Evolutionary conservation across 768 basidiomycete species (phyloP), one percentile per base, ranked within the genome.

Genomic region (Clitopilus passeckerianus): DNA sequence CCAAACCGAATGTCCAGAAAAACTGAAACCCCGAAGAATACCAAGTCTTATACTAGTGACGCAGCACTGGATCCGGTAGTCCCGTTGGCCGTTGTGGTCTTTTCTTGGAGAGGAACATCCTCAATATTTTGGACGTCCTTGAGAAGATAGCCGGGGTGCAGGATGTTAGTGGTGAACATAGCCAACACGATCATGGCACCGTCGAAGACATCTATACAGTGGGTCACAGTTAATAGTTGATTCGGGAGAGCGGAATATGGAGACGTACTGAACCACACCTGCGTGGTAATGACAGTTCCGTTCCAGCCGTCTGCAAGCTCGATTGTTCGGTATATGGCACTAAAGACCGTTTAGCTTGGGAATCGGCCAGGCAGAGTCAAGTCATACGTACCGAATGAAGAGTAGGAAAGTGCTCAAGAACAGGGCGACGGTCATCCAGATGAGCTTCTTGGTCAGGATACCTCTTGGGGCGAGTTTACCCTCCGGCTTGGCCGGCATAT

Each of bases 251-350:
- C 4, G 12, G 46, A 50, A 14, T 50, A 27, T 35, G 12, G 8
- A 53, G 6, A 66, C 69, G 34, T 52, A 66, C 78, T 76, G 71
- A 83, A 82, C 60, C 75, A 77, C 5, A 78, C 57, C 63, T 86
- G 68, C 0, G 79, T 82, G 1, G 67, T 65, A 56, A 84, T 83
- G 57, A 86, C 73, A 15, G 71, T 67, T 8, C 84, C 83, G 23
- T 64, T 67, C 82, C 82, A 85, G 0, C 83, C 81, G 58, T 79
- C 77, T 7, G 72, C 62, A 0, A 85, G 73, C 67, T 84, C 82
- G 59, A 81, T 73, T 2, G 76, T 79, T 57, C 83, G 79, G 64
- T 85, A 85, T 1, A 85, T 66, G 20, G 79, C 73, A 34, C 80
- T 83, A 59, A 8, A n/a, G n/a, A n/a, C n/a, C n/a, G n/a, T n/a